Evolutionary conservation across 306 rosid genomes (phyloP).

Genomic region (Cucumis cinereus): DNA sequence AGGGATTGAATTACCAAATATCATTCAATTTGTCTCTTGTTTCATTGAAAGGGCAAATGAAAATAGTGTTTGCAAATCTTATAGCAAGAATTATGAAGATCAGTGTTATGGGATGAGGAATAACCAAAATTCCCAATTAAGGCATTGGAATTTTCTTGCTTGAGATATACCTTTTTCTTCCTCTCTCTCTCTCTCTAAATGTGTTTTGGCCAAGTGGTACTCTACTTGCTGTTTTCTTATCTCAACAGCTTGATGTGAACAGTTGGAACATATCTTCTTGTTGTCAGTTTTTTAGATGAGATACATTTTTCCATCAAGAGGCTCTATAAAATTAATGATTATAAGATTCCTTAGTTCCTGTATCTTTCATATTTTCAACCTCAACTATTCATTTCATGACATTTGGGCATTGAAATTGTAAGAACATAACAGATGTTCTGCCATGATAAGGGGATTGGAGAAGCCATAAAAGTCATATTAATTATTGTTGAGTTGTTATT

Average conservation of each 20-base stretch:
- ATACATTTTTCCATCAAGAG: not conserved
- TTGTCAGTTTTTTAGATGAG: not conserved
- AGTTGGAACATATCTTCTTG: not conserved
- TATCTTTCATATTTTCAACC: not conserved
- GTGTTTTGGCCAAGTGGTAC: not conserved
- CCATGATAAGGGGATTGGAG: not conserved
- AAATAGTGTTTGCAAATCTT: not conserved
- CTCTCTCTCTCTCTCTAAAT: not conserved
- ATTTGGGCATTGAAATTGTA: not conserved
- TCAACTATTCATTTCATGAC: not conserved
- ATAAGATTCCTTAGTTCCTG: not conserved
- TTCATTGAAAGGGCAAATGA: constrained; percentile 9
- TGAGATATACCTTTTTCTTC: not conserved
- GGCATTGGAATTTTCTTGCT: not conserved
- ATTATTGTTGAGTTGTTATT: no score
- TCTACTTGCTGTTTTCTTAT: not conserved
- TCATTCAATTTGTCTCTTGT: not conserved
- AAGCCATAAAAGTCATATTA: no score
- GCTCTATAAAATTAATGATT: not conserved
- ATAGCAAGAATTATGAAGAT: not conserved
- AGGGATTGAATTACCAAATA: not conserved
- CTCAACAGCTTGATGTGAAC: not conserved
- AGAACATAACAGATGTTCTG: not conserved
- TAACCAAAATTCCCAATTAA: constrained; percentile 5
- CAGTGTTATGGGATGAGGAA: not conserved